phyloP scores from a whole-genome alignment of 169 alveolate species.

The Plasmodium reichenowi region DNA sequence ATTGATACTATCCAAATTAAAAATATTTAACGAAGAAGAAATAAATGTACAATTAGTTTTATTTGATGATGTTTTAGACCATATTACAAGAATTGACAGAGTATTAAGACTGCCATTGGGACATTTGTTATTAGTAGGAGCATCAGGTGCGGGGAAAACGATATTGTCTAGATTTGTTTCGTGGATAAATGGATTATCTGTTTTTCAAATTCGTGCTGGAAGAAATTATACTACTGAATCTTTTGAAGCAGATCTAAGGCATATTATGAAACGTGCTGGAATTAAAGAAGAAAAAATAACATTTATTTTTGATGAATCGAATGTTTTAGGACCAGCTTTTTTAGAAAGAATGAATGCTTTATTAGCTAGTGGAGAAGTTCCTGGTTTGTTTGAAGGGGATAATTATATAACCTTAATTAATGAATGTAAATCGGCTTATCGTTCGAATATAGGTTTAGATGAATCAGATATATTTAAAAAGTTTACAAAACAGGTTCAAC shows the following conservation, averaged over 20 bases:
- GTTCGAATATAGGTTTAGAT: slow-evolving; percentile 90
- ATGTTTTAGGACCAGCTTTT: slow-evolving; percentile 98
- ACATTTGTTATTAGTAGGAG: slow-evolving; percentile 95
- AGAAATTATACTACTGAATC: slow-evolving; percentile 94
- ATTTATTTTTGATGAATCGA: slow-evolving; percentile 98
- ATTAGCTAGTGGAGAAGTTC: slow-evolving; percentile 99
- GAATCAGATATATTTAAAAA: slow-evolving; percentile 96
- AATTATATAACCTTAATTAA: slow-evolving; percentile 95
- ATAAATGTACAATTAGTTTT: slow-evolving; percentile 95
- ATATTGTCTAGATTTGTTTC: slow-evolving; percentile 96
- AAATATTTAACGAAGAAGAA: slow-evolving; percentile 96
- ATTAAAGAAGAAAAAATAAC: slow-evolving; percentile 97
- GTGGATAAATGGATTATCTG: slow-evolving; percentile 96
- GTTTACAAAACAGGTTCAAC: slow-evolving; percentile 95
- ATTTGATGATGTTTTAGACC: slow-evolving; percentile 96
- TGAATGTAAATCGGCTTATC: slow-evolving; percentile 92
- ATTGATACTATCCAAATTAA: slow-evolving; percentile 85
- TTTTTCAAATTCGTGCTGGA: slow-evolving; percentile 97
- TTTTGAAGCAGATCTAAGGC: slow-evolving; percentile 97
- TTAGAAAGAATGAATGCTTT: slow-evolving; percentile 99
- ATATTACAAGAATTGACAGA: slow-evolving; percentile 97
- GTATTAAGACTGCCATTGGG: slow-evolving; percentile 98
- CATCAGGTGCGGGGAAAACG: slow-evolving; percentile 98
- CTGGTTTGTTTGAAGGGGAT: slow-evolving; percentile 99
- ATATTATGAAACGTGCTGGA: slow-evolving; percentile 98